A percentile compares a stretch with the other conserved stretches of the same genome.
phyloP scores from a whole-genome alignment of 257 asterid species.

The Oldenlandia corymbosa region DNA sequence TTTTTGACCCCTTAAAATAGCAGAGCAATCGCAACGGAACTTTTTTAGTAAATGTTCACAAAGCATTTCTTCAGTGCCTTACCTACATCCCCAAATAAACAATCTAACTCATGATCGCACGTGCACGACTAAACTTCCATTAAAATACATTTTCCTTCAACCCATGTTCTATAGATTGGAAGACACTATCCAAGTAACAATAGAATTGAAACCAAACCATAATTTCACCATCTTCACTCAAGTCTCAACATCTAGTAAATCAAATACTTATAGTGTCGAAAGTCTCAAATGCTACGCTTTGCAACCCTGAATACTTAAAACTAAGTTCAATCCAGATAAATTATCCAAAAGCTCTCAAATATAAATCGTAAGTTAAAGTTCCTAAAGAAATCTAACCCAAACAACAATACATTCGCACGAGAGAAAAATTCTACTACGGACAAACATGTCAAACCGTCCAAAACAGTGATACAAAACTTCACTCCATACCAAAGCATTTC shows the following conservation, averaged over 20 bases:
- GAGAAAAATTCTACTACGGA: background rate
- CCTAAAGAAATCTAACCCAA: background rate
- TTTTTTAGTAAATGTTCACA: background rate
- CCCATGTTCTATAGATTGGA: background rate
- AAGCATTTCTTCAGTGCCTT: background rate
- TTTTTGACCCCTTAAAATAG: background rate
- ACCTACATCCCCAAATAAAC: background rate
- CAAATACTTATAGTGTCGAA: background rate
- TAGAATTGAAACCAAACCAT: background rate
- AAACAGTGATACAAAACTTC: background rate
- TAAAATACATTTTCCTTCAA: background rate
- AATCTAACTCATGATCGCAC: background rate
- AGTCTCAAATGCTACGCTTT: background rate
- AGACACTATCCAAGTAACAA: background rate
- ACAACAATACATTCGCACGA: too few species aligned
- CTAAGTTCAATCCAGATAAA: background rate
- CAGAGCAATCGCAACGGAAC: background rate
- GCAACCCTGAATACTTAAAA: background rate
- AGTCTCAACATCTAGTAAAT: background rate
- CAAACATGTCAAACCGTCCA: background rate
- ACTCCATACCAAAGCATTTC: background rate
- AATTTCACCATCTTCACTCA: background rate
- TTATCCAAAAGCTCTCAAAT: too few species aligned
- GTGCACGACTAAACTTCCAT: background rate
- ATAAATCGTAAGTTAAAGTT: background rate